Conservation (phyloP, 805 yeast genomes). For the Pichia paraexigua region DNA sequence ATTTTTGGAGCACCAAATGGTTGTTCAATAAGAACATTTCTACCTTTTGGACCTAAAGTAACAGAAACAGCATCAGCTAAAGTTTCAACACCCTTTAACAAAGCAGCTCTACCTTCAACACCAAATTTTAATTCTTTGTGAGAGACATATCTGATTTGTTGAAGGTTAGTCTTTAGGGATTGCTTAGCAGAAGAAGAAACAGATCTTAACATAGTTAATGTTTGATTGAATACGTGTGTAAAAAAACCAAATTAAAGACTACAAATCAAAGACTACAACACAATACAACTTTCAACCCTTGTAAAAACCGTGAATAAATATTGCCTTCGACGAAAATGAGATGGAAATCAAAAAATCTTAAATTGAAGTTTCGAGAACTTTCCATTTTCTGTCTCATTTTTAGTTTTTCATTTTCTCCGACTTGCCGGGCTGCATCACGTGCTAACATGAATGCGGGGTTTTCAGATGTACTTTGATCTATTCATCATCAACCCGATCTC, state of each 20-base stretch:
- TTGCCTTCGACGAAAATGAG: not conserved
- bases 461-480: no score
- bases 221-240: not conserved
- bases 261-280: not conserved
- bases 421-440: not conserved
- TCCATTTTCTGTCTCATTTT: not conserved
- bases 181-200: slow-evolving; percentile 32
- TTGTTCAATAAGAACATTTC: slow-evolving; percentile 95
- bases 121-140: slow-evolving; percentile 97
- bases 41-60: slow-evolving; percentile 96
- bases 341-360: not conserved
- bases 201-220: slow-evolving; percentile 2
- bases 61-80: slow-evolving; percentile 95
- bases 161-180: slow-evolving; percentile 29
- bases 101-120: slow-evolving; percentile 93
- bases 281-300: no score
- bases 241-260: not conserved
- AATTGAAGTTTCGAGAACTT: not conserved
- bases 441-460: not conserved
- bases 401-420: no score
- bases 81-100: slow-evolving; percentile 87
- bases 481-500: not conserved
- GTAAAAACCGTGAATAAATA: not conserved
- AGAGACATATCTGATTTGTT: slow-evolving; percentile 36
- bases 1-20: slow-evolving; percentile 95